phyloP scores from a whole-genome alignment of 176 grass and related monocot species.

The Avena eriantha region DNA sequence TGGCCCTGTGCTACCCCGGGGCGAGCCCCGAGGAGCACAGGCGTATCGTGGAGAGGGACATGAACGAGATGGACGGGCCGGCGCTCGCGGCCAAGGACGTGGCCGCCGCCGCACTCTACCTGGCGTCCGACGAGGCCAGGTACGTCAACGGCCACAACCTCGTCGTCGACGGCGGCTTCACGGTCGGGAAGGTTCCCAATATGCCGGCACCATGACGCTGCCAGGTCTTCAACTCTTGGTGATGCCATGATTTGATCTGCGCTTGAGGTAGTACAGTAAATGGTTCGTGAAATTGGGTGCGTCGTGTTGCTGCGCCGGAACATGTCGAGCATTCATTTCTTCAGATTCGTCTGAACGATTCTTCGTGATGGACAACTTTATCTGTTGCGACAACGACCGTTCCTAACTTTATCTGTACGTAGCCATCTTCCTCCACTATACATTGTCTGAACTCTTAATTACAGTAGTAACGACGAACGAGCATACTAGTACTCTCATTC shows the following conservation, averaged over 20 bases:
- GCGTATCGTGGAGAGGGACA: slow-evolving; percentile 7
- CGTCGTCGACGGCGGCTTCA: slow-evolving; percentile 46
- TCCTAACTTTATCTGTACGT: too few species aligned
- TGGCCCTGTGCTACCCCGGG: background rate
- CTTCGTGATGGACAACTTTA: too few species aligned
- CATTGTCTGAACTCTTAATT: too few species aligned
- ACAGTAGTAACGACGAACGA: too few species aligned
- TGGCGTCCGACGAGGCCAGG: background rate
- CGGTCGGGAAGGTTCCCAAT: slow-evolving; percentile 13
- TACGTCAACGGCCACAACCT: too few species aligned
- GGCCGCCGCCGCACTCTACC: slow-evolving; percentile 50
- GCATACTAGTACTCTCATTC: too few species aligned
- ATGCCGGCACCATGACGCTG: background rate
- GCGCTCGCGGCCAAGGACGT: slow-evolving; percentile 47
- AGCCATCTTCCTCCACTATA: too few species aligned
- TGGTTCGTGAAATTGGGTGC: background rate
- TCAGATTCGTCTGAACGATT: too few species aligned
- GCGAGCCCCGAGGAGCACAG: background rate
- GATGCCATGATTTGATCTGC: background rate
- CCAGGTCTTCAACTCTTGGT: background rate
- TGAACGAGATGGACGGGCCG: slow-evolving; percentile 40
- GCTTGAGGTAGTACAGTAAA: background rate
- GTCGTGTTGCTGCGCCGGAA: too few species aligned
- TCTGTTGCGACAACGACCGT: too few species aligned
- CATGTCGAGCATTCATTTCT: too few species aligned